These are phyloP conservation scores for Aristolochia fimbriata DNA, from an alignment of 164 flowering plant species.

Conservation along the genomic window DNA sequence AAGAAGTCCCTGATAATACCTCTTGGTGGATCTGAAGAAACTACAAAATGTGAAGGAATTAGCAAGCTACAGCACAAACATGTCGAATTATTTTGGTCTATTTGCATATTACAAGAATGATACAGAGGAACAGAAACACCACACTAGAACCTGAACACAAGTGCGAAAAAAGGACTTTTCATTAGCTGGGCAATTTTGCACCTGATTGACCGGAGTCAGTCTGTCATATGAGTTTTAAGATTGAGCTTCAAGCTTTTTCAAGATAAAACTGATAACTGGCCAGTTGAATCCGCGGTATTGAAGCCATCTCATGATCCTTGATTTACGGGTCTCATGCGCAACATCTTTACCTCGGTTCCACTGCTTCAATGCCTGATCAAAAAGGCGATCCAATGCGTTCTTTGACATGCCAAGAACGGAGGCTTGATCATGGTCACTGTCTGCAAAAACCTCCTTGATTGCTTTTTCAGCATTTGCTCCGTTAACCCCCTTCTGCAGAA, in stretches of 20 bases:
- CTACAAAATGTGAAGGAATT: too few relatives aligned
- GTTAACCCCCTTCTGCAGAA: slow-evolving; percentile 54
- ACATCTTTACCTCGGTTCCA: slow-evolving; percentile 52
- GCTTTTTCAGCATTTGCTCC: slow-evolving; percentile 50
- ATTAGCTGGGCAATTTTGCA: too few relatives aligned
- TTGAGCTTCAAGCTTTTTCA: slow-evolving; percentile 56
- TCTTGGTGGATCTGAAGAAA: too few relatives aligned
- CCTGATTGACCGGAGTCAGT: not conserved
- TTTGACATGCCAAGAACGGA: slow-evolving; percentile 44
- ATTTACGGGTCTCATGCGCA: slow-evolving; percentile 51
- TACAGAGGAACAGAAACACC: too few relatives aligned
- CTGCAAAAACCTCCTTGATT: slow-evolving; percentile 48
- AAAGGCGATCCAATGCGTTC: slow-evolving; percentile 44
- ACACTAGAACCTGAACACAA: too few relatives aligned
- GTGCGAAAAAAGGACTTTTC: too few relatives aligned
- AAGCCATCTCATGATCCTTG: slow-evolving; percentile 76
- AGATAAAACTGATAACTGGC: slow-evolving; percentile 39
- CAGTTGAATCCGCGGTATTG: slow-evolving; percentile 83
- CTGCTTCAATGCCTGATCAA: slow-evolving; percentile 63
- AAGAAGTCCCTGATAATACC: too few relatives aligned
- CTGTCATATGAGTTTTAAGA: slow-evolving; percentile 21
- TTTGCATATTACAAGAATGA: too few relatives aligned
- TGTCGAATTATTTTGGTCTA: too few relatives aligned
- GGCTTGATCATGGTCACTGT: slow-evolving; percentile 25
- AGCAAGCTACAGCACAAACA: too few relatives aligned